Percentiles rank a stretch among this genome's conserved stretches.
phyloP scores from a whole-genome alignment of 1,284 basidiomycete genomes.

The Sanghuangporus baumii region DNA sequence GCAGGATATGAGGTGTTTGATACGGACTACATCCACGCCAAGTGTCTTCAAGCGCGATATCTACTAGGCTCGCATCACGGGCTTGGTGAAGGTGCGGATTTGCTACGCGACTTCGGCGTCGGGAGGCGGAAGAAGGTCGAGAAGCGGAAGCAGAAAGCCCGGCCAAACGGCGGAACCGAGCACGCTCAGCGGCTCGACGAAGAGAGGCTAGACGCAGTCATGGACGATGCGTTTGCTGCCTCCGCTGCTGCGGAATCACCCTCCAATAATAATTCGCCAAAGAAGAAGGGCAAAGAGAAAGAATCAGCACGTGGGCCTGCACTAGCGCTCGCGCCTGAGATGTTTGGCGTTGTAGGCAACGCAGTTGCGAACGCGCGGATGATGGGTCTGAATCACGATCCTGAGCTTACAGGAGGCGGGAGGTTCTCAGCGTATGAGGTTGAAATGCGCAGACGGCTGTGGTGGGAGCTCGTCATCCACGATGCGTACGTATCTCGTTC shows the following conservation, averaged over 20 bases:
- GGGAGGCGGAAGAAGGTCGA: not conserved
- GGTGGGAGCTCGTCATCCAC: conserved; percentile 73
- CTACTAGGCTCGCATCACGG: conserved; percentile 42
- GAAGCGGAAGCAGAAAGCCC: conserved; percentile 4
- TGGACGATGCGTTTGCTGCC: not conserved
- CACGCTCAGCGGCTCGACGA: not conserved
- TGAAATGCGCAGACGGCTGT: conserved; percentile 55
- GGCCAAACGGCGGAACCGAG: not conserved
- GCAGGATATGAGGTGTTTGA: conserved; percentile 32
- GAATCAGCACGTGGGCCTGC: conserved; percentile 1
- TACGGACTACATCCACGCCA: conserved; percentile 45
- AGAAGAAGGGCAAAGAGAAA: not conserved
- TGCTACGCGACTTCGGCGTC: conserved; percentile 28
- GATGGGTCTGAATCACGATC: conserved; percentile 58
- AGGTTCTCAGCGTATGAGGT: conserved; percentile 44
- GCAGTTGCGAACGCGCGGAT: conserved; percentile 58
- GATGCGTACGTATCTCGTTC: conserved; percentile 49
- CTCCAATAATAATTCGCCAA: not conserved
- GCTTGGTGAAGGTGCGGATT: conserved; percentile 34
- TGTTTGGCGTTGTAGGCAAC: conserved; percentile 48
- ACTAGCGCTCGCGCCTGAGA: conserved; percentile 7
- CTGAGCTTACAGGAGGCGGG: conserved; percentile 40
- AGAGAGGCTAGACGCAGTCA: not conserved
- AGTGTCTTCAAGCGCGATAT: conserved; percentile 49
- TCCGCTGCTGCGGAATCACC: not conserved